A percentile compares a stretch with the other conserved stretches of the same genome.
Evolutionary conservation across 257 asterid genomes (phyloP).

Genomic region (Lantana camara): DNA sequence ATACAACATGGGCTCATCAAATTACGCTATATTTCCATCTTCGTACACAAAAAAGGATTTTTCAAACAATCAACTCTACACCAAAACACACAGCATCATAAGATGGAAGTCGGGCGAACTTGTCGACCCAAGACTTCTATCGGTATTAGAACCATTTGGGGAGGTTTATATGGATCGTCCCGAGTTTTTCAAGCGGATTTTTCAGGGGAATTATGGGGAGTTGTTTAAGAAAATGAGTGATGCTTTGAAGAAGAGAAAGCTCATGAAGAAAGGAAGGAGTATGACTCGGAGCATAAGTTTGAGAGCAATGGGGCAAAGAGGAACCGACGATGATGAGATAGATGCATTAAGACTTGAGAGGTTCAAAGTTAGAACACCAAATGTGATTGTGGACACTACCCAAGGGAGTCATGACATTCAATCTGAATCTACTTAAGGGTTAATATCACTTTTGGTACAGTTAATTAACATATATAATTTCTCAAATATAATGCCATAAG

Average conservation of each 20-base stretch:
- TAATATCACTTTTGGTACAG: too few relatives aligned
- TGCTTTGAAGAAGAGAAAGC: constrained; percentile 32
- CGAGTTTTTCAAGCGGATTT: constrained; percentile 46
- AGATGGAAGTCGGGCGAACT: constrained; percentile 61
- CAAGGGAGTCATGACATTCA: constrained; percentile 8
- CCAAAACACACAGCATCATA: constrained; percentile 26
- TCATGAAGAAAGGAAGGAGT: constrained; percentile 29
- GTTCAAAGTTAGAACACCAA: constrained; percentile 51
- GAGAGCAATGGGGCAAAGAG: constrained; percentile 29
- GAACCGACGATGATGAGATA: constrained; percentile 22
- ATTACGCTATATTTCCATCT: background rate
- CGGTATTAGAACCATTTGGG: constrained; percentile 41
- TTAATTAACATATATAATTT: too few relatives aligned
- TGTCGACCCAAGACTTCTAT: constrained; percentile 45
- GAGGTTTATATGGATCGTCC: constrained; percentile 42
- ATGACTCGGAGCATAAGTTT: constrained; percentile 55
- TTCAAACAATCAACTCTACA: background rate
- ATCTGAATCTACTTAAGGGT: too few relatives aligned
- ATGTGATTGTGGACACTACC: constrained; percentile 27
- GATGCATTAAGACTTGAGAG: constrained; percentile 35
- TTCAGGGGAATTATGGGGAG: constrained; percentile 34
- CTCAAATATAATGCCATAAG: too few relatives aligned
- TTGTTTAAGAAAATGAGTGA: constrained; percentile 41
- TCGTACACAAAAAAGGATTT: constrained; percentile 15
- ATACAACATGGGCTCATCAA: background rate